A percentile compares a stretch with the other conserved stretches of the same genome.
phyloP scores from a whole-genome alignment of 2,329 filamentous ascomycete species.

The Colletotrichum incanum region DNA sequence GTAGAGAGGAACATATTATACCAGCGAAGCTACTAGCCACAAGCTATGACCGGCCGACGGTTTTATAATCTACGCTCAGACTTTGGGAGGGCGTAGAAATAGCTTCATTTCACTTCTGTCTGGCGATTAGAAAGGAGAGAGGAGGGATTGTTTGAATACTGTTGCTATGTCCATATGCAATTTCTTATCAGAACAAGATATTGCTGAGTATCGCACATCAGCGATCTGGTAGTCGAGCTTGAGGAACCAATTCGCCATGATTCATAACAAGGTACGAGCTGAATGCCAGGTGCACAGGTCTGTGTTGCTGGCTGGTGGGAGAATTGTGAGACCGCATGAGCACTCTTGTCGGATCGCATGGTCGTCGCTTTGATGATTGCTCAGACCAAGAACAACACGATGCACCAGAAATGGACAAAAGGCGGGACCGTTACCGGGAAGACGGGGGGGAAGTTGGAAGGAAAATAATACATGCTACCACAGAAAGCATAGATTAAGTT shows the following conservation, averaged over 20 bases:
- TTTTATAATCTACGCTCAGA: not conserved
- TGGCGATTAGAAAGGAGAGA: too few relatives aligned
- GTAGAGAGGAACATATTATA: not conserved
- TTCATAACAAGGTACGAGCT: not conserved
- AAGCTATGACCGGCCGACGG: not conserved
- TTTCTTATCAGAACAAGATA: not conserved
- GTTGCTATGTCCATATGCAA: not conserved
- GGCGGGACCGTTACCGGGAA: not conserved
- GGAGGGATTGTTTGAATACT: not conserved
- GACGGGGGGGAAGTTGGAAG: too few relatives aligned
- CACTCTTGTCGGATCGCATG: not conserved
- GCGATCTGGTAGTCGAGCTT: too few relatives aligned
- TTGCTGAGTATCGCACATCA: too few relatives aligned
- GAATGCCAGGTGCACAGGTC: not conserved
- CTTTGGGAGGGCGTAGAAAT: not conserved
- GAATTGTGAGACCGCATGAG: not conserved
- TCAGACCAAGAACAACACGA: not conserved
- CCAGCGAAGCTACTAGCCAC: not conserved
- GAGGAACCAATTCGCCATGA: not conserved
- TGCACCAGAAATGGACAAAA: not conserved
- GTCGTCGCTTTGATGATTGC: slow-evolving; percentile 16
- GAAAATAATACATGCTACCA: too few relatives aligned
- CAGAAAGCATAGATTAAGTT: not conserved
- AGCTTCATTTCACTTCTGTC: not conserved
- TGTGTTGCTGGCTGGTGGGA: slow-evolving; percentile 11